Conservation (phyloP, 495 filamentous ascomycete genomes). For the Aspergillus egyptiacus region DNA sequence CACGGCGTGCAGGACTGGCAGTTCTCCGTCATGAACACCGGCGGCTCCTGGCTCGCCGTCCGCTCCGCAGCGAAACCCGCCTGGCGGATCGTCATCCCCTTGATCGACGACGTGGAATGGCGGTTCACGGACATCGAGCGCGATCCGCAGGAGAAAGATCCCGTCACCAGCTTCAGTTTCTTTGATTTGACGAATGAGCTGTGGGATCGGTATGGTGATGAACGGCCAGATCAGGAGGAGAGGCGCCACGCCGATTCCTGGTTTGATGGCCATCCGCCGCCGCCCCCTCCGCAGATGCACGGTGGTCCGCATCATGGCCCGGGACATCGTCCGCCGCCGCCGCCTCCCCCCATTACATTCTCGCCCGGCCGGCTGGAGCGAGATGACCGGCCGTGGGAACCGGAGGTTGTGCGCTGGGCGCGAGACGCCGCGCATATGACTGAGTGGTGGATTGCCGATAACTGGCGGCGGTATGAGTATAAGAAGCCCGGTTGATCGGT, state of each 20-base stretch:
- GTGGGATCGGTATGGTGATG: slow-evolving; percentile 2
- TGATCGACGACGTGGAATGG: slow-evolving; percentile 42
- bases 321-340: background rate
- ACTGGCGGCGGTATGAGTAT: slow-evolving; percentile 28
- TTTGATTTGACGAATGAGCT: slow-evolving; percentile 29
- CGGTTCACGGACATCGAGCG: slow-evolving; percentile 38
- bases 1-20: slow-evolving; percentile 42
- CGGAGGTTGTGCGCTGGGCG: slow-evolving; percentile 37
- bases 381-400: slow-evolving; percentile 19
- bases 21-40: slow-evolving; percentile 48
- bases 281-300: background rate
- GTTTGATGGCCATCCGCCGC: background rate
- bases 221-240: background rate
- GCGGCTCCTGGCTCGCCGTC: slow-evolving; percentile 41
- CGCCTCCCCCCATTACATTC: slow-evolving; percentile 6
- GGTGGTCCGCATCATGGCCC: background rate
- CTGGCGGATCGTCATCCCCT: slow-evolving; percentile 42
- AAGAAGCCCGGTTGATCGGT: background rate
- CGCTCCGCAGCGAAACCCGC: slow-evolving; percentile 36
- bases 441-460: slow-evolving; percentile 42
- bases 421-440: slow-evolving; percentile 39
- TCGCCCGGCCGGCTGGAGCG: background rate
- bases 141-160: slow-evolving; percentile 37
- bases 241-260: background rate
- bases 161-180: slow-evolving; percentile 32